Evolutionary conservation across 352 stramenopile genomes (phyloP).

Genomic region (Globisporangium orthogonon): DNA sequence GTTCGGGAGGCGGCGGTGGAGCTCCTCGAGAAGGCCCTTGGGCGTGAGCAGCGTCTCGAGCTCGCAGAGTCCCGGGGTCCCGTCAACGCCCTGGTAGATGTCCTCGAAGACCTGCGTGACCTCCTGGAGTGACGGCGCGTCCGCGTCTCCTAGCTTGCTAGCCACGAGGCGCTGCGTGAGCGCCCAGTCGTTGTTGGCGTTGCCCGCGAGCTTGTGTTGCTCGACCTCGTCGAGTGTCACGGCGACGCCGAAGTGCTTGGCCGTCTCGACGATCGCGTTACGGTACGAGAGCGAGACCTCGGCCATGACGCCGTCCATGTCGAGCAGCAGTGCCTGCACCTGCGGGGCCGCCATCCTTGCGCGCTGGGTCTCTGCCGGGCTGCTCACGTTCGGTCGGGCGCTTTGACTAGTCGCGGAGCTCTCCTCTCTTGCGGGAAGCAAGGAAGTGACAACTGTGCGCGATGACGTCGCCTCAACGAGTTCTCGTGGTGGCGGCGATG

Average conservation of each 20-base stretch:
- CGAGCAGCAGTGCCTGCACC: conserved; percentile 85
- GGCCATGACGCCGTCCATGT: conserved; percentile 97
- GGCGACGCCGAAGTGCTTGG: conserved; percentile 75
- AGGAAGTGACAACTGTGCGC: too few relatives aligned
- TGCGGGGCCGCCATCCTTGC: conserved; percentile 8
- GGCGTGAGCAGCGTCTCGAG: conserved; percentile 90
- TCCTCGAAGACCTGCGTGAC: conserved; percentile 94
- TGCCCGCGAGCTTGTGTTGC: conserved; percentile 88
- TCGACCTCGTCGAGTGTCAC: conserved; percentile 90
- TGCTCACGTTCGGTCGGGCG: neutral
- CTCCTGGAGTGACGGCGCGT: conserved; percentile 69
- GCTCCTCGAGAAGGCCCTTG: conserved; percentile 77
- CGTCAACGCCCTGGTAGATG: conserved; percentile 89
- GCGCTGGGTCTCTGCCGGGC: neutral
- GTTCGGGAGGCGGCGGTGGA: conserved; percentile 73
- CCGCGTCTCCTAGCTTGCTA: conserved; percentile 15
- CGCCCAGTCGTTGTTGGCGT: conserved; percentile 98
- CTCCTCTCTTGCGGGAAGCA: too few relatives aligned
- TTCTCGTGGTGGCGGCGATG: too few relatives aligned
- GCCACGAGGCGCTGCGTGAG: conserved; percentile 89
- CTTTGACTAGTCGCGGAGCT: too few relatives aligned
- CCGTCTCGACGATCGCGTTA: conserved; percentile 86
- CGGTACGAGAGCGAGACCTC: conserved; percentile 95
- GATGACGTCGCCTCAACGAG: too few relatives aligned
- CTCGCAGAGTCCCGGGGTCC: conserved; percentile 73